Conservation (phyloP, 75 land plant genomes). For the Pinus albicaulis region DNA sequence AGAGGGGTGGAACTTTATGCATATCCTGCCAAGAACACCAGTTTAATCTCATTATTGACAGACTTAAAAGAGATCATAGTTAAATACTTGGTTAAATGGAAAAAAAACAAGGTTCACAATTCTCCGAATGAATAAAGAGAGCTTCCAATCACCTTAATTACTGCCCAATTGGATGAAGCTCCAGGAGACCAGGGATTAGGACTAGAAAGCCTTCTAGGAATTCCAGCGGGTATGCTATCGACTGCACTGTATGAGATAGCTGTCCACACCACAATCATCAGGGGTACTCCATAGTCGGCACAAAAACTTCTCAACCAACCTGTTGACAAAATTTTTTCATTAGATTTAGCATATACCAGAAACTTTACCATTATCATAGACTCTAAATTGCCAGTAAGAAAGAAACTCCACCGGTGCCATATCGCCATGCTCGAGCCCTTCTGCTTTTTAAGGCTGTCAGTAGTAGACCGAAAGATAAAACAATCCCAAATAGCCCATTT, state of each 20-base stretch:
- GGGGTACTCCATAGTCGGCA: slow-evolving; percentile 95
- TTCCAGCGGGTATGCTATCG: slow-evolving; percentile 52
- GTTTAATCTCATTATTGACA: too few species aligned
- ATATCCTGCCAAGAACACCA: slow-evolving; percentile 16
- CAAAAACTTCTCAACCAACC: slow-evolving; percentile 75
- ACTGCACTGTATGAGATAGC: slow-evolving; percentile 70
- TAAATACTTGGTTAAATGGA: too few species aligned
- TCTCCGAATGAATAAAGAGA: background rate
- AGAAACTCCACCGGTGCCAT: slow-evolving; percentile 64
- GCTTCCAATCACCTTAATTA: slow-evolving; percentile 44
- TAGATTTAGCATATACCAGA: background rate
- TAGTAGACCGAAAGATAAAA: slow-evolving; percentile 87
- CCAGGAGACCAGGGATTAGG: slow-evolving; percentile 85
- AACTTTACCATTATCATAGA: background rate
- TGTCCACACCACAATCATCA: slow-evolving; percentile 94
- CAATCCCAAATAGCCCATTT: slow-evolving; percentile 92
- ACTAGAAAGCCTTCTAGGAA: slow-evolving; percentile 73
- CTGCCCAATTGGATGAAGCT: slow-evolving; percentile 72
- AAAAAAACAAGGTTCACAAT: too few species aligned
- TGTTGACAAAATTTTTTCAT: slow-evolving; percentile 11
- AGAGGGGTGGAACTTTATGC: slow-evolving; percentile 15
- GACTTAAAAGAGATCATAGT: too few species aligned
- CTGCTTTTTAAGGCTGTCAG: slow-evolving; percentile 73
- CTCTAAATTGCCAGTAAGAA: background rate
- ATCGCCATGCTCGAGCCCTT: slow-evolving; percentile 84